Conservation (phyloP, 768 basidiomycete genomes). For the Lactarius indigo region DNA sequence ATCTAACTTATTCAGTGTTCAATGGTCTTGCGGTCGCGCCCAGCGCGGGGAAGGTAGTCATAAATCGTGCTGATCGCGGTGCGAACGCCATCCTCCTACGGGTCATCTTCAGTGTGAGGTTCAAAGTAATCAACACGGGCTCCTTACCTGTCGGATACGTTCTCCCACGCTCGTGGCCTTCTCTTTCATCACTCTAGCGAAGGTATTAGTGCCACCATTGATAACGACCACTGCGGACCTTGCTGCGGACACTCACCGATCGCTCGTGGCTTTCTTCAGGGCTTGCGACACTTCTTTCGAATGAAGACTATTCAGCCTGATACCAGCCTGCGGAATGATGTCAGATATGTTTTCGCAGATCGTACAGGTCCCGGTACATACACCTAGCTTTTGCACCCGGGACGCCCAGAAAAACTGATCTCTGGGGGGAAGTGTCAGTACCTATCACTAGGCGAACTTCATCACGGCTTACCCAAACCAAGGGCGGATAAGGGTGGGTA, state of each 20-base stretch:
- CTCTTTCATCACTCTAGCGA: slow-evolving; percentile 52
- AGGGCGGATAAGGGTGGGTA: slow-evolving; percentile 66
- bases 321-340: slow-evolving; percentile 39
- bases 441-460: too few species aligned
- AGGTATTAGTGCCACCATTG: not conserved
- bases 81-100: slow-evolving; percentile 56
- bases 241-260: slow-evolving; percentile 37
- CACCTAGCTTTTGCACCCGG: slow-evolving; percentile 58
- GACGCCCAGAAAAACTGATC: slow-evolving; percentile 66
- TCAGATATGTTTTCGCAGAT: not conserved
- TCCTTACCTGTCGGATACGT: slow-evolving; percentile 38
- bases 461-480: slow-evolving; percentile 51
- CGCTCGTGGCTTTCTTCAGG: slow-evolving; percentile 53
- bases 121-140: not conserved
- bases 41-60: slow-evolving; percentile 45
- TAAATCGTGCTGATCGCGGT: slow-evolving; percentile 53
- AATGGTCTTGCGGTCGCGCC: slow-evolving; percentile 27
- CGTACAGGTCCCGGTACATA: slow-evolving; percentile 30
- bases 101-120: slow-evolving; percentile 3
- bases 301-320: slow-evolving; percentile 48
- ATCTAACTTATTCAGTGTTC: slow-evolving; percentile 1
- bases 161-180: slow-evolving; percentile 49
- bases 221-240: slow-evolving; percentile 22
- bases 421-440: slow-evolving; percentile 24
- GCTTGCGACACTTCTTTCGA: slow-evolving; percentile 49